Base-by-base conservation (phyloP, 768 basidiomycete species). In the Imleria badia region DNA sequence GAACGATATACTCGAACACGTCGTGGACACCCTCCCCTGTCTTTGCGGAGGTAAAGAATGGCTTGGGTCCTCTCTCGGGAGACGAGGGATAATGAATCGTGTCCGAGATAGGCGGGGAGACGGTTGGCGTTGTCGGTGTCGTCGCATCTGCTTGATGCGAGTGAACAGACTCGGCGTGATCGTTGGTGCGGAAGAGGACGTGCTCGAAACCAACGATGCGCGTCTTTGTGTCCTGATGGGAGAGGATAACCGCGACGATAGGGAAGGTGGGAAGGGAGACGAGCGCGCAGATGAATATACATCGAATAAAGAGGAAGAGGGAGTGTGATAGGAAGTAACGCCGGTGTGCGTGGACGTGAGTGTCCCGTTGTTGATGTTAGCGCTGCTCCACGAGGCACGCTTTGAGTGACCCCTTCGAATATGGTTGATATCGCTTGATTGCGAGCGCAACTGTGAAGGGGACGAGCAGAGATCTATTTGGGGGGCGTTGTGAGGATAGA, bases 41-140 rank as follows among this genome's bases (percentile, higher is more conserved):
- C 70, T 89, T 89, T 3, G 91, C 89, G n/a, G n/a, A n/a, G n/a
- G n/a, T n/a, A 1, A 85, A 86, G 68, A 91, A 89, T n/a, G n/a
- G n/a, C n/a, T n/a, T n/a, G 0, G 88, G 85, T 4, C 85, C 81
- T 1, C 68, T 74, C 30, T 82, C 83, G 1, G 75, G 79, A 2
- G 62, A 58, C 0, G 61, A 53, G 49, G 53, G 55, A 53, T 48
- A 44, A 47, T 31, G 30, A 19, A 41, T 58, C 39, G 53, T 36
- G n/a, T 61, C 60, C 33, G 62, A 31, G 53, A 34, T 33, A 5
- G 48, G 45, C 15, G 60, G 44, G 22, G 52, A 47, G 20, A 51
- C 45, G 10, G 61, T 43, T 0, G 65, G 63, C 15, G 68, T 65
- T 7, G 62, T 48, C 10, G 59, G 60, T 4, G 61, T 60, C 0